A percentile compares a stretch with the other conserved stretches of the same genome.
Conservation (phyloP, 495 filamentous ascomycete species). For the Neurospora pannonica region DNA sequence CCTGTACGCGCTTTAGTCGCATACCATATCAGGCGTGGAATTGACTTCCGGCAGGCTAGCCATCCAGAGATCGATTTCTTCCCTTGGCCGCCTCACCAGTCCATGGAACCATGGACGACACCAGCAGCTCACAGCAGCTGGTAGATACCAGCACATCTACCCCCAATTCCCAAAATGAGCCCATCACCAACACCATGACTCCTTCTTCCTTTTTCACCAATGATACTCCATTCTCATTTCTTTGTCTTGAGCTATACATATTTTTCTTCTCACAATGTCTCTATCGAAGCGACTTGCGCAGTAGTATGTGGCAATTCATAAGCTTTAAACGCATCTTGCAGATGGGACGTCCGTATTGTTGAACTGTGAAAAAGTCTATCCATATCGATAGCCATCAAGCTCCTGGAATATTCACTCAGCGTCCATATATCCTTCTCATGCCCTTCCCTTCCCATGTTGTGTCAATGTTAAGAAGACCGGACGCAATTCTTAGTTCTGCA, state of each 20-base stretch:
- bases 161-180: background rate
- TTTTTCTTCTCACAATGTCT: background rate
- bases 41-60: no score
- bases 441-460: background rate
- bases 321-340: background rate
- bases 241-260: background rate
- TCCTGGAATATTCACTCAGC: background rate
- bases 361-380: background rate
- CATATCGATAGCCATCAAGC: background rate
- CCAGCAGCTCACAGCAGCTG: background rate
- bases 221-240: background rate
- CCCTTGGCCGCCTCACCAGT: background rate
- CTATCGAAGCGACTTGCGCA: background rate
- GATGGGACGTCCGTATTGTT: background rate
- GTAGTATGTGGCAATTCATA: background rate
- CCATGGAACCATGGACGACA: background rate
- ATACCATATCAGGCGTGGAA: no score
- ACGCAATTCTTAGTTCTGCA: background rate
- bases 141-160: background rate
- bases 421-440: background rate
- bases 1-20: no score
- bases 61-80: no score
- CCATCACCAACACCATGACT: background rate
- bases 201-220: background rate
- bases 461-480: background rate